Evolutionary conservation across 305 asterid genomes (phyloP).

Genomic region (Euphrasia arctica): DNA sequence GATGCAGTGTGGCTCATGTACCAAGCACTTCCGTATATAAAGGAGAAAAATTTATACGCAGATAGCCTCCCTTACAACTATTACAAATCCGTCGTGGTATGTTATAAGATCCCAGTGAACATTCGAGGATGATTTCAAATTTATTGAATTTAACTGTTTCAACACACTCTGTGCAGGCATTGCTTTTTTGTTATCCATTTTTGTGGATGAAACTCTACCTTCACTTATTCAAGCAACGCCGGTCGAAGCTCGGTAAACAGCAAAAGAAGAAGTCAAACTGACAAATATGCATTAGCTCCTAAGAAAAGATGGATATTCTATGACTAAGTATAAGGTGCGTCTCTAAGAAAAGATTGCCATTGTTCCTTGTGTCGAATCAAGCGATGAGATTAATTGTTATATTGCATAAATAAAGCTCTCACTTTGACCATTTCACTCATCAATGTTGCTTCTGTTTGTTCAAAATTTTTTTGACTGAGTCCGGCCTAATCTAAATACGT

Average conservation of each 20-base stretch:
- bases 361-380: neutral
- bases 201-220: conserved; percentile 92
- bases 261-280: conserved; percentile 54
- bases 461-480: neutral
- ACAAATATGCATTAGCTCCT: conserved; percentile 6
- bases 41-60: conserved; percentile 56
- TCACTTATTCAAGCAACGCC: conserved; percentile 83
- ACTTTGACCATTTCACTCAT: neutral
- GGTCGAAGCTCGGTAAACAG: conserved; percentile 68
- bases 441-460: no score
- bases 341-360: neutral
- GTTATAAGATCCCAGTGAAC: neutral
- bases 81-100: conserved; percentile 55
- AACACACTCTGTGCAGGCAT: conserved; percentile 41
- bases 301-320: neutral
- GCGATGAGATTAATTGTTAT: neutral
- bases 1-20: conserved; percentile 91
- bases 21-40: conserved; percentile 76
- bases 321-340: neutral
- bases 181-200: conserved; percentile 75
- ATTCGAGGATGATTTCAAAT: neutral
- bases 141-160: neutral
- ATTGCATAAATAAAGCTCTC: neutral
- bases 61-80: conserved; percentile 70
- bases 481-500: neutral